Conservation (phyloP, 257 asterid genomes). For the Ajuga chamaepitys region DNA sequence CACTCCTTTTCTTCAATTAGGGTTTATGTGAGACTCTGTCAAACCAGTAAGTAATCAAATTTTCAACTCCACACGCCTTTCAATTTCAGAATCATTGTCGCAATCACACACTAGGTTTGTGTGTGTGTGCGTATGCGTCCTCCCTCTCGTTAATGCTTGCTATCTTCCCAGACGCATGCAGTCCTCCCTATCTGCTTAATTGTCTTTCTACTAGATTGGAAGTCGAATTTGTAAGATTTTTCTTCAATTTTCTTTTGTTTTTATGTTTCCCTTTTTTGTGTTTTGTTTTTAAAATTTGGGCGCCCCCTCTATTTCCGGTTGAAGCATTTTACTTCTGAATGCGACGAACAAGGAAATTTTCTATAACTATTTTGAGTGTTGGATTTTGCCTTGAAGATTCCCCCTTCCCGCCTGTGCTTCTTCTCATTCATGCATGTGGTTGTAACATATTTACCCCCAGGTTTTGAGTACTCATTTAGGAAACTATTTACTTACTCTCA, state of each 20-base stretch:
- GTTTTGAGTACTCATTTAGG: neutral
- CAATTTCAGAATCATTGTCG: conserved; percentile 12
- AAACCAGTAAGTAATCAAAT: neutral
- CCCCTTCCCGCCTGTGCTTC: neutral
- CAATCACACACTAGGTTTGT: conserved; percentile 17
- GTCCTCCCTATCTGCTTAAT: neutral
- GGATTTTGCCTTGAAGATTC: neutral
- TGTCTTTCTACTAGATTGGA: neutral
- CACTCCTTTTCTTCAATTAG: conserved; percentile 14
- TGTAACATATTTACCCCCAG: neutral
- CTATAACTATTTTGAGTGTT: neutral
- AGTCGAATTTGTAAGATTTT: neutral
- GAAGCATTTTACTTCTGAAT: neutral
- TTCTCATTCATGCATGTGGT: conserved; percentile 19
- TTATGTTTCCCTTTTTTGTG: neutral
- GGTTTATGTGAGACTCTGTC: conserved; percentile 20
- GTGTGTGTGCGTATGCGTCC: neutral
- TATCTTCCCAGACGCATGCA: conserved; percentile 1
- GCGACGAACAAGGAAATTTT: neutral
- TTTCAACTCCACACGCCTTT: conserved; percentile 5
- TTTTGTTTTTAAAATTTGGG: no score
- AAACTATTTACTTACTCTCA: neutral
- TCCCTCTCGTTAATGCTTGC: neutral
- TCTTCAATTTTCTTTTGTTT: neutral
- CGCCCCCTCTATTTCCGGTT: neutral